These are phyloP conservation scores for Eutypa lata DNA, from an alignment of 2,329 filamentous ascomycete species.

Conservation along the genomic window DNA sequence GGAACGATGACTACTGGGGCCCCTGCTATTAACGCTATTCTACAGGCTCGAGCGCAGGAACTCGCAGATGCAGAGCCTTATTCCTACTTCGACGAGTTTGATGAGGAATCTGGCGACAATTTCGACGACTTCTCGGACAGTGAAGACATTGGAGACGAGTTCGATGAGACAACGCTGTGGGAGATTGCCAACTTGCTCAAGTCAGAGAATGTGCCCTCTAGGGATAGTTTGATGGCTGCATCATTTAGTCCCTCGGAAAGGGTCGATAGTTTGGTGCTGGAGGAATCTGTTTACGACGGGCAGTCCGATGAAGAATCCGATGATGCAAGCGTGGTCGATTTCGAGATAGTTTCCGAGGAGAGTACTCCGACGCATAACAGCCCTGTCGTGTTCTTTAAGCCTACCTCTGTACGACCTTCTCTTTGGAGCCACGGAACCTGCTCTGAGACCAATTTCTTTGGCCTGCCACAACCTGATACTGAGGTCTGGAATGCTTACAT, in stretches of 20 bases:
- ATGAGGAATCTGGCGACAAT: slow-evolving; percentile 46
- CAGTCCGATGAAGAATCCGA: slow-evolving; percentile 21
- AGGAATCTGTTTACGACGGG: slow-evolving; percentile 32
- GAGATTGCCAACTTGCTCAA: slow-evolving; percentile 61
- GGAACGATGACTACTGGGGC: slow-evolving; percentile 48
- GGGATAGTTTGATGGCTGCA: slow-evolving; percentile 44
- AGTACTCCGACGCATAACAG: slow-evolving; percentile 26
- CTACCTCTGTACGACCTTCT: not conserved
- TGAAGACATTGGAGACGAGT: slow-evolving; percentile 46
- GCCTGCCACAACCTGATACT: slow-evolving; percentile 13
- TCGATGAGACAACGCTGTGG: slow-evolving; percentile 61
- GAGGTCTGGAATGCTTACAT: slow-evolving; percentile 6
- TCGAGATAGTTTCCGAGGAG: slow-evolving; percentile 23
- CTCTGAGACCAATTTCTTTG: slow-evolving; percentile 8
- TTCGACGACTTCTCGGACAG: slow-evolving; percentile 34
- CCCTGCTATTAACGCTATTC: slow-evolving; percentile 23
- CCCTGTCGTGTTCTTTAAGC: slow-evolving; percentile 13
- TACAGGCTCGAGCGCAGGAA: slow-evolving; percentile 33
- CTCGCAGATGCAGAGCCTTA: slow-evolving; percentile 39
- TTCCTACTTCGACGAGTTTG: slow-evolving; percentile 59
- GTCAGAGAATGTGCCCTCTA: slow-evolving; percentile 49
- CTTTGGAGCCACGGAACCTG: slow-evolving; percentile 18
- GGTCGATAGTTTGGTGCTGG: slow-evolving; percentile 22
- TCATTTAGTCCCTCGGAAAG: slow-evolving; percentile 19
- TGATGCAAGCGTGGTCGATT: slow-evolving; percentile 13